phyloP scores from a whole-genome alignment of 805 yeast species.

The Jamesozyma jinghongensis region DNA sequence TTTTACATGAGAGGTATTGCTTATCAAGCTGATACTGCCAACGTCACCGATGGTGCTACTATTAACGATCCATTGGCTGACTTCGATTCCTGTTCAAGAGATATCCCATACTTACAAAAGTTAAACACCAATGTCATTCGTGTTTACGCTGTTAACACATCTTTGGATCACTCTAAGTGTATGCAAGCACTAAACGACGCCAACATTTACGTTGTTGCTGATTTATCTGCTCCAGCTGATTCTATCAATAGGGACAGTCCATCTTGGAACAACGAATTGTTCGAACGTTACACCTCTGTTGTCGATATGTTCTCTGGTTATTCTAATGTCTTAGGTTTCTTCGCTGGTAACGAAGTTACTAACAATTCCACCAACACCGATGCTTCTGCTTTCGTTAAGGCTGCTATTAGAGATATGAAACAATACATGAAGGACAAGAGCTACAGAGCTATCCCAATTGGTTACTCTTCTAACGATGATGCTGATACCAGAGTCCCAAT shows the following conservation, averaged over 20 bases:
- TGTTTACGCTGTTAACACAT: slow-evolving; percentile 64
- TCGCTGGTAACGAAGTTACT: slow-evolving; percentile 81
- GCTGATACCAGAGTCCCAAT: slow-evolving; percentile 51
- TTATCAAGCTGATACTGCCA: slow-evolving; percentile 60
- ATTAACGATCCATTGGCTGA: slow-evolving; percentile 69
- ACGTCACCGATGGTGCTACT: slow-evolving; percentile 35
- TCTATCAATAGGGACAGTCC: slow-evolving; percentile 59
- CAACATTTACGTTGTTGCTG: slow-evolving; percentile 75
- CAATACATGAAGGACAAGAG: slow-evolving; percentile 50
- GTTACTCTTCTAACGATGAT: slow-evolving; percentile 78
- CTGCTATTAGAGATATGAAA: slow-evolving; percentile 72
- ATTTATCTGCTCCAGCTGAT: slow-evolving; percentile 55
- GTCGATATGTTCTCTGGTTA: slow-evolving; percentile 61
- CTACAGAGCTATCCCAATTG: slow-evolving; percentile 67
- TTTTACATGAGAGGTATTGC: slow-evolving; percentile 72
- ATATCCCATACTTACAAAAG: slow-evolving; percentile 57
- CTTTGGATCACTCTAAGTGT: slow-evolving; percentile 58
- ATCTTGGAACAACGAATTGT: slow-evolving; percentile 52
- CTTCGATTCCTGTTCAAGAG: slow-evolving; percentile 52
- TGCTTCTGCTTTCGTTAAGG: slow-evolving; percentile 75
- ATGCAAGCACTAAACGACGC: slow-evolving; percentile 59
- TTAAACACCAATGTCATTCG: slow-evolving; percentile 62
- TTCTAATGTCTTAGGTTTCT: slow-evolving; percentile 69
- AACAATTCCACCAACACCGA: slow-evolving; percentile 56
- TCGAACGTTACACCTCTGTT: slow-evolving; percentile 57